phyloP scores from a whole-genome alignment of 805 yeast species.

The Sugiyamaella mastotermitis region DNA sequence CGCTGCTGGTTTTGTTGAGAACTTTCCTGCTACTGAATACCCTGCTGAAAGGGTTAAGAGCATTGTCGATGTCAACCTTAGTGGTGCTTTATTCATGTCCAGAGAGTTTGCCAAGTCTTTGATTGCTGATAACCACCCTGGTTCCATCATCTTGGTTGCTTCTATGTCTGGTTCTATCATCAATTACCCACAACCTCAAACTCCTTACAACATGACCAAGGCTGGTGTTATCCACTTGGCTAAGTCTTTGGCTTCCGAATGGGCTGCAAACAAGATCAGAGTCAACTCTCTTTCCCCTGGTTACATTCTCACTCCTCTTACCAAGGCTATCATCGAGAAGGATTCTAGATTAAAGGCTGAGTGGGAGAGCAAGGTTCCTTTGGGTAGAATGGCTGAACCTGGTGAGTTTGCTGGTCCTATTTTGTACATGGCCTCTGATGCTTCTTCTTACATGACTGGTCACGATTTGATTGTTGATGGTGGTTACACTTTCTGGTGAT shows the following conservation, averaged over 20 bases:
- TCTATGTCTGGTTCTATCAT: constrained; percentile 85
- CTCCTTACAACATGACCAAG: constrained; percentile 78
- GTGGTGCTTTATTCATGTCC: constrained; percentile 72
- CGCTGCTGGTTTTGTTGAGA: constrained; percentile 83
- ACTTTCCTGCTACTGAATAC: constrained; percentile 70
- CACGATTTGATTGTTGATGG: constrained; percentile 80
- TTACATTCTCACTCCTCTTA: constrained; percentile 72
- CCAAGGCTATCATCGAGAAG: constrained; percentile 59
- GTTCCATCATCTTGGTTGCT: constrained; percentile 77
- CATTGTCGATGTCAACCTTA: constrained; percentile 61
- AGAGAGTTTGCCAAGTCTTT: constrained; percentile 67
- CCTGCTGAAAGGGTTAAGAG: constrained; percentile 66
- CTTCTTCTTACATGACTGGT: constrained; percentile 78
- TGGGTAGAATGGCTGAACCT: constrained; percentile 81
- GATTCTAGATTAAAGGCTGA: constrained; percentile 47
- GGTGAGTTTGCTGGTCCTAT: constrained; percentile 74
- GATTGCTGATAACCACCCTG: constrained; percentile 45
- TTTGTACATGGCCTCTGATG: constrained; percentile 67
- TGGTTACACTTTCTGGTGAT: constrained; percentile 78
- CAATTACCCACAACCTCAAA: constrained; percentile 78
- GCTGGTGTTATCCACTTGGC: constrained; percentile 82
- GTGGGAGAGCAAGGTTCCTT: constrained; percentile 69
- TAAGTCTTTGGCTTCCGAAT: constrained; percentile 70
- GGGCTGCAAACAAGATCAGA: constrained; percentile 73
- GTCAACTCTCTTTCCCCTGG: constrained; percentile 79